These are phyloP conservation scores for Saccharomycopsis amapae DNA, from an alignment of 805 yeast species.

Conservation along the genomic window DNA sequence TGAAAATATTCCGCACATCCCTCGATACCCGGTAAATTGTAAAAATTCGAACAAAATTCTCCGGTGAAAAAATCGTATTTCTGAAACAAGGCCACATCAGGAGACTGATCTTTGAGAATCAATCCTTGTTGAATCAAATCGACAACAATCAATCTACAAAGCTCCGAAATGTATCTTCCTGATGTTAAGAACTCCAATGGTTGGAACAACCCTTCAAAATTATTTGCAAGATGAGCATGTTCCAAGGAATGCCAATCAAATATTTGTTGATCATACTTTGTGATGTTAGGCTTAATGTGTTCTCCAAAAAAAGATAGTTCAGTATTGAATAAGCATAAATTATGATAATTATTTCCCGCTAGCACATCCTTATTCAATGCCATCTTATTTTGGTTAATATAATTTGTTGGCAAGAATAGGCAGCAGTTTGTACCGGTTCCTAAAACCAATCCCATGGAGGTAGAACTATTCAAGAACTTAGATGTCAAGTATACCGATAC, in stretches of 20 bases:
- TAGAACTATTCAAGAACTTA: constrained; percentile 2
- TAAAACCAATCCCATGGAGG: constrained; percentile 22
- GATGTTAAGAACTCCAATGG: constrained; percentile 21
- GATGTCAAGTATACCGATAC: constrained; percentile 13
- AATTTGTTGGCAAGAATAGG: constrained; percentile 1
- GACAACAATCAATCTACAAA: constrained; percentile 11
- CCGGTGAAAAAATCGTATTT: constrained; percentile 16
- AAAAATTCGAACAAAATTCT: not conserved
- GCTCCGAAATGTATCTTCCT: constrained; percentile 19
- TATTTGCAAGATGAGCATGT: not conserved
- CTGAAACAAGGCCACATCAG: not conserved
- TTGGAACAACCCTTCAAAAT: constrained; percentile 3
- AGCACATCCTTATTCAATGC: not conserved
- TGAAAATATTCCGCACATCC: too few species aligned
- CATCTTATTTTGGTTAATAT: not conserved
- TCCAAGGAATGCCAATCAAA: not conserved
- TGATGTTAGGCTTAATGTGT: not conserved
- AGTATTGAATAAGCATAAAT: constrained; percentile 8
- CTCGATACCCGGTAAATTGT: too few species aligned
- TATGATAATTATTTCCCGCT: not conserved
- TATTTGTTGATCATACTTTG: constrained; percentile 6
- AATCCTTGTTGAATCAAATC: not conserved
- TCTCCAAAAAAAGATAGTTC: constrained; percentile 21
- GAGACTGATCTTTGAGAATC: not conserved
- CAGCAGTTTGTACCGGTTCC: constrained; percentile 21